Evolutionary conservation across 140 eudicot species (phyloP), one percentile per base, ranked within the genome.

Genomic region (Senecio squalidus): DNA sequence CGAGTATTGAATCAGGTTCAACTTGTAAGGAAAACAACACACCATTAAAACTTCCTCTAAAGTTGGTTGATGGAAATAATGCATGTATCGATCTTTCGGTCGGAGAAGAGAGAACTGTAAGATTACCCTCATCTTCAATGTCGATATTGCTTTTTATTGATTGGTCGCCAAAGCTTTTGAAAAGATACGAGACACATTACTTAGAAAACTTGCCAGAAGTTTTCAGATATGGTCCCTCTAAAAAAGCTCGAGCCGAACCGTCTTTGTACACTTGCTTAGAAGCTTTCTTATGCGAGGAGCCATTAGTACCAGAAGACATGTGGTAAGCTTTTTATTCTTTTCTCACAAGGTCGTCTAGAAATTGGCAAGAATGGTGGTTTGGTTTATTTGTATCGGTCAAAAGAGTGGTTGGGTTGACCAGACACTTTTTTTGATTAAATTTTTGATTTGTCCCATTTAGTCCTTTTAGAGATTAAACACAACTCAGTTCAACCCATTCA

Each of bases 261-360:
- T 92, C 98, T 39, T 60, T 92, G 78, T 92, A 87, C 72, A 71
- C 86, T 53, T 92, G 96, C 72, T 66, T 92, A 62, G 98, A 92
- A 80, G 86, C 96, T 62, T 92, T 92, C 79, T 79, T 92, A 43
- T 95, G 93, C 27, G 96, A 92, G 69, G 98, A 92, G 82, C 98
- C 98, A 10, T 73, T 92, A 75, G 98, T 92, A 56, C 96, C 98
- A 24, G 98, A 92, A 81, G 98, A 92, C 74, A 92, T 88, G 98
- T 92, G 98, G 98, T 92, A 55, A 76, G 89, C 50, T 66, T 74
- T 39, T 72, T 17, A n/a, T n/a, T 41, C 58, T 29, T 0, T 43
- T 60, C 25, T 36, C 31, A 16, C 24, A 6, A 18, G 24, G 30
- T 52, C 30, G 3, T 30, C 7, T 33, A 22, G 14, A n/a, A n/a